phyloP scores from a whole-genome alignment of 2,329 filamentous ascomycete species.

The Ophiostoma fasciatum region DNA sequence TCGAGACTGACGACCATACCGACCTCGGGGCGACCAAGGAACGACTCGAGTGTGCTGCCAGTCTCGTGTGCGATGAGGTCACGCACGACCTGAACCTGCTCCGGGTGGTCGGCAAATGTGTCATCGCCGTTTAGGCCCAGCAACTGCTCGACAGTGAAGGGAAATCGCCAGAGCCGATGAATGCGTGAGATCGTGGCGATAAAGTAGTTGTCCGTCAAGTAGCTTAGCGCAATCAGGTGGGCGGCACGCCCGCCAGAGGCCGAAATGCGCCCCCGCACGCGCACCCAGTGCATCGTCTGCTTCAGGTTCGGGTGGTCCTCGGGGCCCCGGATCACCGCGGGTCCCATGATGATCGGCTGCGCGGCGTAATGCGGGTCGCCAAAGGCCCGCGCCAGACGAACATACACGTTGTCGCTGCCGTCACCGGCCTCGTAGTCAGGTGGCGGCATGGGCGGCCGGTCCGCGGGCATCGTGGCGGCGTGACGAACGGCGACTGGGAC shows the following conservation, averaged over 20 bases:
- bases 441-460: slow-evolving; percentile 17
- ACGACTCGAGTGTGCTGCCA: slow-evolving; percentile 26
- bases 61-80: slow-evolving; percentile 26
- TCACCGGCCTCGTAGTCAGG: slow-evolving; percentile 16
- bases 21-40: slow-evolving; percentile 39
- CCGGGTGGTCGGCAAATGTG: slow-evolving; percentile 27
- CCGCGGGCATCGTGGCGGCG: slow-evolving; percentile 9
- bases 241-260: slow-evolving; percentile 59
- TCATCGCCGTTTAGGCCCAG: slow-evolving; percentile 27
- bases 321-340: slow-evolving; percentile 26
- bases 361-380: slow-evolving; percentile 6
- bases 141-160: slow-evolving; percentile 29
- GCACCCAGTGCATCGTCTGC: slow-evolving; percentile 58
- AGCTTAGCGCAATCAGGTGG: slow-evolving; percentile 77
- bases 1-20: slow-evolving; percentile 82
- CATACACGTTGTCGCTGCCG: background rate
- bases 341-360: slow-evolving; percentile 30
- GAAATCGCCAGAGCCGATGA: slow-evolving; percentile 66
- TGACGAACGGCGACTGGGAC: slow-evolving; percentile 1
- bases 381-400: background rate
- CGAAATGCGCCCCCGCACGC: slow-evolving; percentile 57
- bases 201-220: slow-evolving; percentile 87
- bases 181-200: slow-evolving; percentile 76
- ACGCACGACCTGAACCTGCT: slow-evolving; percentile 25
- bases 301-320: slow-evolving; percentile 43